Base-by-base conservation (phyloP, 495 filamentous ascomycete species). In the Penicillium riverlandense region DNA sequence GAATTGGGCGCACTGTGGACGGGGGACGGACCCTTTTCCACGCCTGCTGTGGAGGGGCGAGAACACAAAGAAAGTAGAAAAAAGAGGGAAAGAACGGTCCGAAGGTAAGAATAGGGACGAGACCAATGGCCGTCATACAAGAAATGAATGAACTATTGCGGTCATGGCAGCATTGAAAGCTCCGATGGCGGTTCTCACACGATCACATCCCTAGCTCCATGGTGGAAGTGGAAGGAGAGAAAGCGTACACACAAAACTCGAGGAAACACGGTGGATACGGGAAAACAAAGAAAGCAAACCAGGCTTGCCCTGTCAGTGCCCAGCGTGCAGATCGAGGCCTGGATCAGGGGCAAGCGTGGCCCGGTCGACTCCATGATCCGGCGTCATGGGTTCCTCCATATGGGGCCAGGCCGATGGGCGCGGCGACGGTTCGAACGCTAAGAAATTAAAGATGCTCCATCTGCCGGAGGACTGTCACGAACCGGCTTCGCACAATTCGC, bases 381-480 rank as follows among this genome's bases (percentile, higher is more conserved):
- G 35, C 31, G 40, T 15, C 31, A 36, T 22, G 48, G 42, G 42
- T 6, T 22, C 2, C 38, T 4, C 34, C 45, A 36, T 35, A 53
- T 50, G 54, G 54, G 54, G 50, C 53, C 37, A 49, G 43, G 47
- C 43, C 34, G 51, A 54, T 56, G 22, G 2, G 45, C 47, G 43
- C 40, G 44, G 40, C 29, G 45, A 44, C 39, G 35, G 51, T 50
- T 50, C 49, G 31, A 47, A 55, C 55, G 52, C 54, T 55, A 58
- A 55, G 45, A 51, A 40, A 49, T 58, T 58, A 61, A 57, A 48
- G 49, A 37, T 50, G 40, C 42, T 40, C 50, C 50, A 52, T 51
- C 30, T 38, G 29, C 45, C 36, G 32, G 22, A 35, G n/a, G 30
- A 44, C 38, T 57, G 53, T 45, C 48, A 48, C 34, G 42, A 46